Base-by-base conservation (phyloP, 441 rosid species). In the Corymbia citriodora region DNA sequence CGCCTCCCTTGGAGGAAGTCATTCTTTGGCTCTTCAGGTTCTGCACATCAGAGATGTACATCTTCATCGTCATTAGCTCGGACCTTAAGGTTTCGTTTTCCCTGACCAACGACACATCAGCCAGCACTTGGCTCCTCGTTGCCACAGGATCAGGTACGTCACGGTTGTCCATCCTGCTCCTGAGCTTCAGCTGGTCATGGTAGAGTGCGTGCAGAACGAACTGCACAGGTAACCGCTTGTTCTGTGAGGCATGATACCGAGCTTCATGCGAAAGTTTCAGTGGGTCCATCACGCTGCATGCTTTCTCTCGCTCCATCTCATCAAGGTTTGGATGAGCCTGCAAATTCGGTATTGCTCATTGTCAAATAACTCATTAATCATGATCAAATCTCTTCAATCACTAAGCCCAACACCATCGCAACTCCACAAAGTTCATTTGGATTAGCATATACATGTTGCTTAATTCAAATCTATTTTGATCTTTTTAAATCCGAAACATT, bases 241-340 rank as follows among this genome's bases (percentile, higher is more conserved):
- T 98, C 59, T 96, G 96, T n/a, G 99, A 97, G 70, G 97, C 97
- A 88, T 98, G 99, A 82, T 94, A 92, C 90, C 98, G 93, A 54
- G 98, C 99, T 91, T 97, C 97, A 88, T 94, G 91, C 1, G 99
- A 96, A 10, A 98, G 94, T 88, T 95, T 98, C 89, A 95, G 90
- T 40, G 97, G 94, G 49, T 97, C 97, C 96, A 96, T 95, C 87
- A 92, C 94, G 65, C 95, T 95, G 93, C 99, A 98, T 1, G 94
- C 96, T 92, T 98, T 98, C 92, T 98, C 99, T 52, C 98, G 90
- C 70, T 95, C 99, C 1, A 98, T 95, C 93, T 96, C 99, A 17
- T 96, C 99, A 5, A 98, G 96, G 92, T 95, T 94, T 31, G 98
- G 96, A 91, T 98, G 99, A 31, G 94, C 92, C 98, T 96, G 93